Base-by-base conservation (phyloP, 2,329 filamentous ascomycete species). In the Colletotrichum trifolii region DNA sequence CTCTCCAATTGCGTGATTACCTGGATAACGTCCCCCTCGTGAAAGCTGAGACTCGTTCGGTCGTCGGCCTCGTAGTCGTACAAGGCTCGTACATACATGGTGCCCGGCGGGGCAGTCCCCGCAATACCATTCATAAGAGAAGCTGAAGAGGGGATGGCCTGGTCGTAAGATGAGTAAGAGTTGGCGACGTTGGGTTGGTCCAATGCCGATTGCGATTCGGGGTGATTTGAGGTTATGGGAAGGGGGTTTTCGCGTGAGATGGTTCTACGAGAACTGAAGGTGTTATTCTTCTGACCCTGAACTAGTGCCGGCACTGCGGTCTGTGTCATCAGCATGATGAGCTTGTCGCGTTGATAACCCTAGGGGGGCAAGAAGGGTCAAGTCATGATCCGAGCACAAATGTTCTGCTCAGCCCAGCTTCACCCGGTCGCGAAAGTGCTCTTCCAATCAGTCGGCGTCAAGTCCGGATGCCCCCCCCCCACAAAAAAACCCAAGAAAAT, bases 31-130 rank as follows among this genome's bases (percentile, higher is more conserved):
- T 99, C 96, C 74, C 96, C 96, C 77, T 97, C 92, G 73, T 93
- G 93, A 79, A 99, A 99, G 80, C 94, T 98, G 76, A 99, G 82
- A 81, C 94, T 97, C 52, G 95, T 98, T 73, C 93, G 90, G 79
- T 99, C 96, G 81, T 99, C 95, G 74, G 96, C 93, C 75, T 97
- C 93, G 82, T 98, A 99, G 82, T 97, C 93, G 84, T 98, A 99
- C 69, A 98, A 87, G 50, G 96, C 96, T 74, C 94, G 91, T 74
- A 99, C 96, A 76, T 96, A 98, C 83, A 97, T 90, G 74, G 89
- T 88, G 76, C 88, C 86, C 67, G 83, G 83, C 66, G 87, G 86
- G 74, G 86, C 82, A 69, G 85, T 83, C 68, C 85, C 84, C 71
- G 86, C 80, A 69, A 88, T 81, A 69, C 86, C 86, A 77, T 89